phyloP scores from a whole-genome alignment of 78 protist genomes.

The Parvularia atlantis region DNA sequence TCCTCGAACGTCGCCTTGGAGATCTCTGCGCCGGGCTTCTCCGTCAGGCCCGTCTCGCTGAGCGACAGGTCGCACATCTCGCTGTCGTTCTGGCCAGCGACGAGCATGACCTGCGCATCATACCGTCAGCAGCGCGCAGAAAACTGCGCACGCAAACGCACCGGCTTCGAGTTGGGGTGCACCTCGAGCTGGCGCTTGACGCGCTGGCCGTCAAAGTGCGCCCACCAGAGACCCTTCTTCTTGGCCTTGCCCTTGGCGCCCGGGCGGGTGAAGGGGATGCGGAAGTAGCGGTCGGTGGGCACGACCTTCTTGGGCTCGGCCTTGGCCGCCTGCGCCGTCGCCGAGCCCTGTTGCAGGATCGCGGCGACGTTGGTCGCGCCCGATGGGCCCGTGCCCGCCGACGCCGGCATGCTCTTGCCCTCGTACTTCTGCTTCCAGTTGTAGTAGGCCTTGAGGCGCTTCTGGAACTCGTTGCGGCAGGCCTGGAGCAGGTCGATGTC shows the following conservation, averaged over 20 bases:
- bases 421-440: background rate
- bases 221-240: constrained; percentile 7
- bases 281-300: constrained; percentile 1
- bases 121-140: too few relatives aligned
- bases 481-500: constrained; percentile 13
- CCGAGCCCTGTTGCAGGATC: too few relatives aligned
- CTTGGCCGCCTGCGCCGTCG: background rate
- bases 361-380: too few relatives aligned
- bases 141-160: too few relatives aligned
- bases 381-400: background rate
- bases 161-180: background rate
- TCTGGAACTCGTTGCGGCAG: constrained; percentile 13
- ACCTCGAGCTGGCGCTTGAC: constrained; percentile 1
- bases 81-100: constrained; percentile 4
- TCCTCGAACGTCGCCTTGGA: background rate
- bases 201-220: constrained; percentile 6
- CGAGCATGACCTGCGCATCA: too few relatives aligned
- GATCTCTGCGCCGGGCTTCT: constrained; percentile 5
- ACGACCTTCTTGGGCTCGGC: too few relatives aligned
- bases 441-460: constrained; percentile 10
- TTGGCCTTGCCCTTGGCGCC: background rate
- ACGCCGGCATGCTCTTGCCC: background rate
- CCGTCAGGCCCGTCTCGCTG: constrained; percentile 1
- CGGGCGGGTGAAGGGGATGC: constrained; percentile 1
- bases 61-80: constrained; percentile 14